Conservation (phyloP, 805 yeast species). For the Candida peoriensis region DNA sequence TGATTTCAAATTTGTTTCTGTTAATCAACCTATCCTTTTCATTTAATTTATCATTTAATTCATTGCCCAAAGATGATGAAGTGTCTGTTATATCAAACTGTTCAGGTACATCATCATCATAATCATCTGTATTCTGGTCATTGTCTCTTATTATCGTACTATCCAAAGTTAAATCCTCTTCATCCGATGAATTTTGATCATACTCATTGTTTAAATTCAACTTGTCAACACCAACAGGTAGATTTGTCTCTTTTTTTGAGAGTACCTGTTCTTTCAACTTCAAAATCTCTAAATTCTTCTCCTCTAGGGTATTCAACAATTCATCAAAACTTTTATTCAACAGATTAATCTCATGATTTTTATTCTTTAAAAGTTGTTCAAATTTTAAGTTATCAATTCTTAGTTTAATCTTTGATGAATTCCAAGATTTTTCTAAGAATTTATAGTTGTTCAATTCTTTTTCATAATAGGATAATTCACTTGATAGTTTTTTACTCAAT, state of each 20-base stretch:
- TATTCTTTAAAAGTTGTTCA: constrained; percentile 2
- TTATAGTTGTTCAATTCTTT: constrained; percentile 12
- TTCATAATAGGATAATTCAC: constrained; percentile 15
- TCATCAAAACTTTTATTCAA: constrained; percentile 9
- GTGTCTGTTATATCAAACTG: constrained; percentile 1
- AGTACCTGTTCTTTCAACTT: neutral
- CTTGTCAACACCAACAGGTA: constrained; percentile 1
- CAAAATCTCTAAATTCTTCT: constrained; percentile 2
- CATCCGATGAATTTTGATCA: neutral
- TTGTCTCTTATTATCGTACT: constrained; percentile 2
- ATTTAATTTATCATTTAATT: constrained; percentile 9
- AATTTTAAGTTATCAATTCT: neutral
- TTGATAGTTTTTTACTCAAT: constrained; percentile 10
- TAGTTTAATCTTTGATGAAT: neutral
- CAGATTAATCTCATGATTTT: constrained; percentile 11
- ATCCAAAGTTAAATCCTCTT: constrained; percentile 1
- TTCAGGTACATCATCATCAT: too few species aligned
- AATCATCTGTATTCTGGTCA: constrained; percentile 3
- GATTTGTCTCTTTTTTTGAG: neutral
- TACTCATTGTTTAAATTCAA: constrained; percentile 5
- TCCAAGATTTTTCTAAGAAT: constrained; percentile 14
- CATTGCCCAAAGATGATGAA: constrained; percentile 6
- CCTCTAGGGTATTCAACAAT: constrained; percentile 10
- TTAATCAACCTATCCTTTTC: constrained; percentile 9
- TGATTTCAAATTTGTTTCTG: constrained; percentile 16